A percentile compares a stretch with the other conserved stretches of the same genome.
Conservation (phyloP, 2,329 filamentous ascomycete species). For the Penicillium sp. region DNA sequence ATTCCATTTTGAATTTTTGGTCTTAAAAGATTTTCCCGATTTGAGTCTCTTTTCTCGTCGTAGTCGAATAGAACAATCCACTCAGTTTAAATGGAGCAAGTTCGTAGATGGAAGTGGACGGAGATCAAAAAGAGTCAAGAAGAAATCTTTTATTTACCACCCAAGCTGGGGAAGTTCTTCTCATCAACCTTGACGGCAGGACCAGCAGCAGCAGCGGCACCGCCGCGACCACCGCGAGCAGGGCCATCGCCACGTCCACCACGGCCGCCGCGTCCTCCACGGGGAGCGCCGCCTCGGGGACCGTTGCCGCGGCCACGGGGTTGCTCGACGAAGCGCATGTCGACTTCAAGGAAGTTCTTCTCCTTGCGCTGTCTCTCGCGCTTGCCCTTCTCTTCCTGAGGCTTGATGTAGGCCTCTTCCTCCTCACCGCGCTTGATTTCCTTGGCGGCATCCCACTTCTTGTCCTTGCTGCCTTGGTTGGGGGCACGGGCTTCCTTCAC, state of each 20-base stretch:
- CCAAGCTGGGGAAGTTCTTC: slow-evolving; percentile 46
- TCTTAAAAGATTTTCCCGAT: neutral
- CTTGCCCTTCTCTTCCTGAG: slow-evolving; percentile 67
- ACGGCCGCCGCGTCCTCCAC: slow-evolving; percentile 44
- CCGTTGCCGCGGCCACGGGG: slow-evolving; percentile 52
- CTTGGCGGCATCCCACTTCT: slow-evolving; percentile 91
- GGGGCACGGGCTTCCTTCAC: slow-evolving; percentile 74
- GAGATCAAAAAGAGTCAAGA: neutral
- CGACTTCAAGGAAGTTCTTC: slow-evolving; percentile 86
- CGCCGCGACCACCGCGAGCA: slow-evolving; percentile 24
- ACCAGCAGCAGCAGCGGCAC: slow-evolving; percentile 20
- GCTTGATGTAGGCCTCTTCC: slow-evolving; percentile 71
- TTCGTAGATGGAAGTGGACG: neutral
- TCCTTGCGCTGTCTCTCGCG: slow-evolving; percentile 87
- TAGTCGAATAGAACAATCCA: neutral
- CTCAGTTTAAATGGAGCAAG: neutral
- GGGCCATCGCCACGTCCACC: slow-evolving; percentile 28
- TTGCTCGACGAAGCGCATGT: slow-evolving; percentile 74
- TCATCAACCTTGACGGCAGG: slow-evolving; percentile 39
- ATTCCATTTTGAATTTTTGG: neutral
- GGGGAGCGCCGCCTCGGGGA: slow-evolving; percentile 43
- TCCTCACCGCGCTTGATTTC: slow-evolving; percentile 52
- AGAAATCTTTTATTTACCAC: slow-evolving; percentile 31
- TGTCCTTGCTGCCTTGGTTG: slow-evolving; percentile 90
- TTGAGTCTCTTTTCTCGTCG: neutral